Evolutionary conservation across 2,329 filamentous ascomycete species (phyloP), one percentile per base, ranked within the genome.

Genomic region (Fusarium zealandicum): DNA sequence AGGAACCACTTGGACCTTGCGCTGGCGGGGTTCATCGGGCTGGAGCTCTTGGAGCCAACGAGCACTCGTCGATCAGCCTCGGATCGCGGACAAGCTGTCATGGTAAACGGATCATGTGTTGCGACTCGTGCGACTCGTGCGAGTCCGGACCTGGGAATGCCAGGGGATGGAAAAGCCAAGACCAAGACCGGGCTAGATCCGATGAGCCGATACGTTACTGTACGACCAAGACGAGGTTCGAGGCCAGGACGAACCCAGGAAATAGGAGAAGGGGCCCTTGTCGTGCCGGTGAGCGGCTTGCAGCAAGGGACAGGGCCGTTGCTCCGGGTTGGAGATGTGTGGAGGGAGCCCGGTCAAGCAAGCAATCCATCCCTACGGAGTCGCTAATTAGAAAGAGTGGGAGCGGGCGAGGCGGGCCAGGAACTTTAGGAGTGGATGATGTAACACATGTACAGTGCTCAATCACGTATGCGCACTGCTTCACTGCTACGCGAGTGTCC

Each of bases 381-480:
- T 25, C 22, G 22, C 22, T 25, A 25, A 25, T 25, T 31, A 63
- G 58, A 45, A 41, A 62, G 36, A 41, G 45, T 55, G 39, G 59
- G 28, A 25, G 45, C 35, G 35, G 37, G 36, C 17, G 17, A 47
- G 36, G 55, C 51, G 60, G 57, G 59, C 22, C 35, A 65, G 52
- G 59, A 67, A 62, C 62, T 63, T 66, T 64, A 55, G 64, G 60
- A 64, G 58, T 18, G 50, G 40, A 42, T 59, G 58, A 67, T 67
- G 64, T 62, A 60, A 67, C 64, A 39, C 13, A 49, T 31, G 38
- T 25, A 63, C 64, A 57, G 64, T 67, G 51, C 17, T 38, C 13
- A 13, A 31, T 18, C 17, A 17, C 13, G 4, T 31, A 20, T 40
- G 35, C 35, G 16, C 12, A 36, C 37, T 16, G 30, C 33, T 35